Evolutionary conservation across 2,329 filamentous ascomycete genomes (phyloP).

Genomic region (Aureobasidium pullulans): DNA sequence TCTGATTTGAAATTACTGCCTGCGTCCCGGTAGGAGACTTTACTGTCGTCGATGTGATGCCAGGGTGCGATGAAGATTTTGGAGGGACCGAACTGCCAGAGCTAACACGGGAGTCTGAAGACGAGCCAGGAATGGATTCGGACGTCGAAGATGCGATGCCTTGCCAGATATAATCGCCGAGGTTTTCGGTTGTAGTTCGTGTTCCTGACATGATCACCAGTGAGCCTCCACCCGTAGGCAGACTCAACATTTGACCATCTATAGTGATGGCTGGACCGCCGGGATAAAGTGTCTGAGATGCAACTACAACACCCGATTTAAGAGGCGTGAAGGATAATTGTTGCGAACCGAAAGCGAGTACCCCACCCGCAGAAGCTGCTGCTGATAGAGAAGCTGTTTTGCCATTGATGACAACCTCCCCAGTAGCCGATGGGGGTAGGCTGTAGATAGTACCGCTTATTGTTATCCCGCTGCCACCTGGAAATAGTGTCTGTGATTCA

Average conservation of each 20-base stretch:
- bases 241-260: conserved; percentile 17
- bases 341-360: neutral
- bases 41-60: neutral
- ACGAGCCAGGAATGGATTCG: neutral
- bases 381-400: neutral
- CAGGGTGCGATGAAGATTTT: neutral
- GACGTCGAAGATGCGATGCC: neutral
- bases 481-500: conserved; percentile 1
- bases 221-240: neutral
- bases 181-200: neutral
- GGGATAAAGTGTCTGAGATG: conserved; percentile 6
- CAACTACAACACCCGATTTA: neutral
- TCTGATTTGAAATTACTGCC: neutral
- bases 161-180: neutral
- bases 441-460: neutral
- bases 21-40: neutral
- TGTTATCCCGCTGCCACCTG: neutral
- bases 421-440: neutral
- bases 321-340: neutral
- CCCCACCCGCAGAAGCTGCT: neutral
- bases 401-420: neutral
- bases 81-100: neutral
- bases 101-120: neutral
- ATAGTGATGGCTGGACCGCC: conserved; percentile 24
- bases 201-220: neutral